Conservation (phyloP, 2,329 filamentous ascomycete species). For the Monosporascus sp. region DNA sequence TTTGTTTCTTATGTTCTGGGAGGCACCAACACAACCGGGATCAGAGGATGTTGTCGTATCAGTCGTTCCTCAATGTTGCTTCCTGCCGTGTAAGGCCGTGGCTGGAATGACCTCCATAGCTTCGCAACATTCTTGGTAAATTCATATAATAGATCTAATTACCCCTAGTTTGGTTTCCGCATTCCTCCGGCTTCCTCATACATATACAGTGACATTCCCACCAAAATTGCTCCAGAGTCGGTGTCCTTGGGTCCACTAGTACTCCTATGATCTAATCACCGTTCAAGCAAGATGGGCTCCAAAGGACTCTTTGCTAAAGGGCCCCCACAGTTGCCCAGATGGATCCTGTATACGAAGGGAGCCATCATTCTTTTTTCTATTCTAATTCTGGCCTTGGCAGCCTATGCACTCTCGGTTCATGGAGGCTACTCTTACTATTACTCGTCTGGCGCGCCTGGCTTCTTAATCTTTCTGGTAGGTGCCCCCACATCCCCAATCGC, state of each 20-base stretch:
- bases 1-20: too few relatives aligned
- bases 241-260: background rate
- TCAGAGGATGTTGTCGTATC: too few relatives aligned
- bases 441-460: slow-evolving; percentile 31
- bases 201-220: too few relatives aligned
- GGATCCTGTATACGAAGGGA: slow-evolving; percentile 32
- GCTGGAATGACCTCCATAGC: too few relatives aligned
- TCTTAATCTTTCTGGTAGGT: slow-evolving; percentile 43
- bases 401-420: slow-evolving; percentile 33
- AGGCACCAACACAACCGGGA: too few relatives aligned
- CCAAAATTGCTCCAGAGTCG: too few relatives aligned
- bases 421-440: slow-evolving; percentile 15
- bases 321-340: slow-evolving; percentile 30
- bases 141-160: too few relatives aligned
- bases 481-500: slow-evolving; percentile 13
- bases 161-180: too few relatives aligned
- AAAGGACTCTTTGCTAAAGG: slow-evolving; percentile 31
- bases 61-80: too few relatives aligned
- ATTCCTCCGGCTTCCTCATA: too few relatives aligned
- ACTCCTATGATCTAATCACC: background rate
- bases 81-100: too few relatives aligned
- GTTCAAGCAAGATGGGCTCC: slow-evolving; percentile 12
- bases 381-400: slow-evolving; percentile 33
- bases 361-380: slow-evolving; percentile 34
- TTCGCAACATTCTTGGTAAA: too few relatives aligned